Evolutionary conservation across 768 basidiomycete species (phyloP).

Genomic region (Pisolithus orientalis): DNA sequence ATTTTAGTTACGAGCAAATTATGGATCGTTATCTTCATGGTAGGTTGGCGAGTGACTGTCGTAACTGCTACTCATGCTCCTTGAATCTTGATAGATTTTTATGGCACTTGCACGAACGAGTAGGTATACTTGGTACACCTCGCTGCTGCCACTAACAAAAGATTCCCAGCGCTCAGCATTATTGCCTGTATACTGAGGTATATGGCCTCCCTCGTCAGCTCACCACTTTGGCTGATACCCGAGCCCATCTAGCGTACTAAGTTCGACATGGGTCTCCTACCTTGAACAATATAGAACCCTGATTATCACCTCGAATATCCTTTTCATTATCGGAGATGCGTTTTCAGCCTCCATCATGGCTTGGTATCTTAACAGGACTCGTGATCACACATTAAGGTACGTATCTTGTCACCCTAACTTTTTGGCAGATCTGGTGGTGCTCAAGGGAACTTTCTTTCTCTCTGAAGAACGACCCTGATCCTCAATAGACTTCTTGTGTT

Average conservation of each 20-base stretch:
- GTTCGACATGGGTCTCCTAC: slow-evolving; percentile 1
- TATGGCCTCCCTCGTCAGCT: not conserved
- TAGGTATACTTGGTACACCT: not conserved
- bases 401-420: too few species aligned
- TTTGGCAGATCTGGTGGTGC: too few species aligned
- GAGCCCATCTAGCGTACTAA: not conserved
- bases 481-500: slow-evolving; percentile 14
- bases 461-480: not conserved
- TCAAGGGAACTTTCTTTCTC: too few species aligned
- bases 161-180: slow-evolving; percentile 1
- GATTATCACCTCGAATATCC: slow-evolving; percentile 1
- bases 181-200: slow-evolving; percentile 2
- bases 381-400: not conserved
- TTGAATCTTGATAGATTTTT: not conserved
- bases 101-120: not conserved
- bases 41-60: not conserved
- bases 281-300: not conserved
- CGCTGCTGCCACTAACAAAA: not conserved
- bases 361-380: slow-evolving; percentile 1
- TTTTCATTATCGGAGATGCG: slow-evolving; percentile 7
- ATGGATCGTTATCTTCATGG: slow-evolving; percentile 6
- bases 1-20: not conserved
- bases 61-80: not conserved
- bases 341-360: slow-evolving; percentile 2
- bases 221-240: not conserved